These are phyloP conservation scores for Cardamine chenopodiifolia DNA, from an alignment of 345 rosid genomes.

Conservation along the genomic window DNA sequence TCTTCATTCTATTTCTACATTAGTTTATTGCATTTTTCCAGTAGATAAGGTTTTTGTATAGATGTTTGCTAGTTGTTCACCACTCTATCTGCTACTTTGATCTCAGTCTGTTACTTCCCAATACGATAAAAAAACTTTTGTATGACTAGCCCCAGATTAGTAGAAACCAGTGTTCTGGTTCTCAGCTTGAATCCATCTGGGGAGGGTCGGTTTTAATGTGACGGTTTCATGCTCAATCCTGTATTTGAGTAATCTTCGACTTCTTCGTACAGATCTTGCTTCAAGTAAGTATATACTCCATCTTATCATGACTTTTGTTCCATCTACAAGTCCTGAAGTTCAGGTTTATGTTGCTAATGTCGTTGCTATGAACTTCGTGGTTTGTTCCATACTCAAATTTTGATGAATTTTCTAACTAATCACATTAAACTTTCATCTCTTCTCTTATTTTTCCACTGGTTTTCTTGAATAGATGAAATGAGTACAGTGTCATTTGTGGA, in stretches of 20 bases:
- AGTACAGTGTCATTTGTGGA: neutral
- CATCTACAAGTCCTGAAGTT: neutral
- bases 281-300: neutral
- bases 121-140: neutral
- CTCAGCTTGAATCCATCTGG: neutral
- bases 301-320: neutral
- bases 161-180: neutral
- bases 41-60: neutral
- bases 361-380: neutral
- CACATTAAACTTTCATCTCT: neutral
- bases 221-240: neutral
- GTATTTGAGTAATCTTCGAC: neutral
- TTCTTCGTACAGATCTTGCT: neutral
- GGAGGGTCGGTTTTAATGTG: neutral
- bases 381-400: neutral
- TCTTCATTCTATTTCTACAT: neutral
- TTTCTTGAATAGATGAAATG: conserved; percentile 22
- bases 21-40: neutral
- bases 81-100: conserved; percentile 6
- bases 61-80: conserved; percentile 20
- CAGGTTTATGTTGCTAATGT: neutral
- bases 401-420: neutral
- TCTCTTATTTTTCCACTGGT: neutral
- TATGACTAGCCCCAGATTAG: neutral
- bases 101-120: neutral